A percentile compares a stretch with the other conserved stretches of the same genome.
Conservation (phyloP, 2,329 filamentous ascomycete species). For the Botrytis byssoidea region DNA sequence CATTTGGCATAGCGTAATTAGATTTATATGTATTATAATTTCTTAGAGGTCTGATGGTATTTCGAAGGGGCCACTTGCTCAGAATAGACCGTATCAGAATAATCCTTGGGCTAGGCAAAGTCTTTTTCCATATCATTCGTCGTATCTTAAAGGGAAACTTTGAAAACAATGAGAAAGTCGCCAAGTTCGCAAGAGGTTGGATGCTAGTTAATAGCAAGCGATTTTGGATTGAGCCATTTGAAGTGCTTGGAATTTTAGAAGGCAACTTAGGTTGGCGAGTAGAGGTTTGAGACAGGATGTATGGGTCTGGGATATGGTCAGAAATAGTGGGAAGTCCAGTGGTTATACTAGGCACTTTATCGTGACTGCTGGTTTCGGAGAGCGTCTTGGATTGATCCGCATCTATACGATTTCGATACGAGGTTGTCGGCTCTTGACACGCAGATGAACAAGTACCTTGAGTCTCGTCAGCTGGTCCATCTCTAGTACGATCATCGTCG, state of each 20-base stretch:
- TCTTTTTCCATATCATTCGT: not conserved
- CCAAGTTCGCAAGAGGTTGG: not conserved
- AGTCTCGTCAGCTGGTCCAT: not conserved
- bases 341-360: not conserved
- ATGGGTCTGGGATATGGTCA: not conserved
- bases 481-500: not conserved
- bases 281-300: too few species aligned
- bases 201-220: not conserved
- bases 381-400: not conserved
- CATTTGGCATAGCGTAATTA: not conserved
- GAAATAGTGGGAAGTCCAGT: too few species aligned
- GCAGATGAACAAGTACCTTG: not conserved
- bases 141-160: not conserved
- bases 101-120: not conserved
- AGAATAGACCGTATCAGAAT: not conserved
- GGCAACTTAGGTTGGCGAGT: too few species aligned
- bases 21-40: not conserved
- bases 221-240: too few species aligned
- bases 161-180: not conserved
- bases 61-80: not conserved
- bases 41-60: not conserved
- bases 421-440: not conserved
- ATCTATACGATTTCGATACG: not conserved
- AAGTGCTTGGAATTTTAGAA: too few species aligned
- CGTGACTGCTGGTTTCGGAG: not conserved